Percentiles rank a stretch among this genome's conserved stretches.
phyloP scores from a whole-genome alignment of 148 eudicot genomes.

The Vaccinium myrtillus region DNA sequence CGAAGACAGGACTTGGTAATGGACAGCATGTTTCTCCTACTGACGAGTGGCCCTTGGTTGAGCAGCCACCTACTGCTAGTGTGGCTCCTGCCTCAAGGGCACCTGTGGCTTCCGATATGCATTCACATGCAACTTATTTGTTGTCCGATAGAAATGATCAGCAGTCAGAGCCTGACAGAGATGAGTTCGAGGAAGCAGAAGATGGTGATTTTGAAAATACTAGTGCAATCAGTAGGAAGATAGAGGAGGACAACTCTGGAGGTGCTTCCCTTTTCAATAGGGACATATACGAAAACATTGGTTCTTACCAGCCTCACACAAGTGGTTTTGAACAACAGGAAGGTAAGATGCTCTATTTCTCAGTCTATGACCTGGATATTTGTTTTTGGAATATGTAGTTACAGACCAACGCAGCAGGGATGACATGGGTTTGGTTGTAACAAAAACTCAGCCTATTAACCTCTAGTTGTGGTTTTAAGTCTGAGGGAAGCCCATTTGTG shows the following conservation, averaged over 20 bases:
- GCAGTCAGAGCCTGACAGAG: conserved; percentile 30
- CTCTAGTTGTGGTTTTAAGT: conserved; percentile 3
- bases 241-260: conserved; percentile 48
- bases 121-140: conserved; percentile 34
- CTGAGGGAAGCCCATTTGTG: background rate
- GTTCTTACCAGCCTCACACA: conserved; percentile 48
- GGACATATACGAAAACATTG: conserved; percentile 46
- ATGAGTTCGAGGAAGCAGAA: conserved; percentile 44
- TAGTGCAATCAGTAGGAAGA: conserved; percentile 37
- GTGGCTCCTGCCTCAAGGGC: conserved; percentile 37
- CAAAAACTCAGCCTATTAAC: background rate
- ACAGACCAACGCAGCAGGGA: background rate
- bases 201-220: conserved; percentile 34
- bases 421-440: background rate
- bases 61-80: conserved; percentile 50
- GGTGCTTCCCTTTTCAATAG: conserved; percentile 52
- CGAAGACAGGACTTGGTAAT: background rate
- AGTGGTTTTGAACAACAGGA: conserved; percentile 38
- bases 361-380: background rate
- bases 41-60: conserved; percentile 76
- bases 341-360: conserved; percentile 42
- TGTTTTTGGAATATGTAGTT: conserved; percentile 9
- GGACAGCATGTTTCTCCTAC: conserved; percentile 25
- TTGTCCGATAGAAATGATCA: conserved; percentile 35
- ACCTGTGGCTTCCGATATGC: conserved; percentile 41